Conservation (phyloP, 768 basidiomycete species). For the Zangia roseola region DNA sequence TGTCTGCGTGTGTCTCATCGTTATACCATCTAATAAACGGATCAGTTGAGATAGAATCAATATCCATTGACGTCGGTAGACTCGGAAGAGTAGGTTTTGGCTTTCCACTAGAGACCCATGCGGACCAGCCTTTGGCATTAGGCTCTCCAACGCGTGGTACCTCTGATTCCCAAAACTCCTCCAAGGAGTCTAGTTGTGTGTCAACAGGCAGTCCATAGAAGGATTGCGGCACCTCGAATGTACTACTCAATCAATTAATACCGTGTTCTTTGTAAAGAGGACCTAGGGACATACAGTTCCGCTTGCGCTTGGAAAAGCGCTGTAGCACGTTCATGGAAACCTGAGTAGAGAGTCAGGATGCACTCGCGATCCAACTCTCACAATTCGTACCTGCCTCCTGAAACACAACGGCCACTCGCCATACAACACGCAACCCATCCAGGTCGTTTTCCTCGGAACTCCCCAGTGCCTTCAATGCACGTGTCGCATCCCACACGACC, state of each 20-base stretch:
- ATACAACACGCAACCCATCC: constrained; percentile 59
- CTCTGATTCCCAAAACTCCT: constrained; percentile 86
- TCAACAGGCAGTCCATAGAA: constrained; percentile 45
- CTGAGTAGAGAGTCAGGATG: constrained; percentile 34
- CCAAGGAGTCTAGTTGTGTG: constrained; percentile 55
- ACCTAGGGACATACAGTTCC: constrained; percentile 58
- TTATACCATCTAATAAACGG: constrained; percentile 67
- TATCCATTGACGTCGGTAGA: constrained; percentile 14
- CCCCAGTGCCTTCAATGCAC: constrained; percentile 45
- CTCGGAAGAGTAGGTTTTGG: constrained; percentile 26
- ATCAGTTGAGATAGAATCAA: constrained; percentile 42
- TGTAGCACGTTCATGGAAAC: constrained; percentile 69
- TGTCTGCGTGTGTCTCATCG: constrained; percentile 54
- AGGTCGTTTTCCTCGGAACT: constrained; percentile 46
- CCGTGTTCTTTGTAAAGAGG: constrained; percentile 1
- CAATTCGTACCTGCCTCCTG: constrained; percentile 60
- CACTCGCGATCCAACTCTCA: not conserved
- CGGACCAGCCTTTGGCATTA: constrained; percentile 64
- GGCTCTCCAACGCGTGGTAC: constrained; percentile 71
- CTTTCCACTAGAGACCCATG: constrained; percentile 52
- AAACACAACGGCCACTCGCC: constrained; percentile 64
- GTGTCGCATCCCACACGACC: constrained; percentile 49
- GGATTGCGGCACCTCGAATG: constrained; percentile 54
- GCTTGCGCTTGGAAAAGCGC: constrained; percentile 84
- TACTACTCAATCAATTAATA: constrained; percentile 38